Conservation (phyloP, 768 basidiomycete genomes). For the Dictyophora rubrovolvata region DNA sequence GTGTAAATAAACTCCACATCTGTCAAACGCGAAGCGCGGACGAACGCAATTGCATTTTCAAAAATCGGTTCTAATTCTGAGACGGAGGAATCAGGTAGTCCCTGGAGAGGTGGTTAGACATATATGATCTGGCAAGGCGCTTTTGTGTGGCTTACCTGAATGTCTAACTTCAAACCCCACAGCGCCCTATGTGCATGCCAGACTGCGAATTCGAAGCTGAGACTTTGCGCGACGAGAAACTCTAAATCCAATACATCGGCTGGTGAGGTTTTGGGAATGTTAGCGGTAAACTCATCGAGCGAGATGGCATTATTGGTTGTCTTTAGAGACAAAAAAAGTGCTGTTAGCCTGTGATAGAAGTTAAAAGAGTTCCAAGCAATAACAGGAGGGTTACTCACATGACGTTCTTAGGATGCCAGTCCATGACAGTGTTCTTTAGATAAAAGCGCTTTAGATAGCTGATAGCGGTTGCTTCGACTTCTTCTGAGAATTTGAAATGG, state of each 20-base stretch:
- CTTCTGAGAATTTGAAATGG: constrained; percentile 80
- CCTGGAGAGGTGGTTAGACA: constrained; percentile 30
- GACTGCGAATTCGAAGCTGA: constrained; percentile 88
- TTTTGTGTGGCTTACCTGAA: constrained; percentile 53
- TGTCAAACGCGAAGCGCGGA: constrained; percentile 76
- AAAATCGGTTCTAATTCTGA: constrained; percentile 48
- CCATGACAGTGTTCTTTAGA: constrained; percentile 96
- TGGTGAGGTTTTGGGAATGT: constrained; percentile 71
- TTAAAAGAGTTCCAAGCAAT: neutral
- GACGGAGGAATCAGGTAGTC: constrained; percentile 39
- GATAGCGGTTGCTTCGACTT: constrained; percentile 87
- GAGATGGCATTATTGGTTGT: constrained; percentile 93
- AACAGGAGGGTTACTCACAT: constrained; percentile 51
- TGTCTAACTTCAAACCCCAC: constrained; percentile 82
- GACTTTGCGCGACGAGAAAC: constrained; percentile 90
- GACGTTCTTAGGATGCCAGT: constrained; percentile 98
- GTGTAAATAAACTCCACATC: constrained; percentile 87
- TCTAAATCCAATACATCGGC: constrained; percentile 89
- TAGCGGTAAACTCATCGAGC: constrained; percentile 71
- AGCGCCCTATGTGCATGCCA: constrained; percentile 86
- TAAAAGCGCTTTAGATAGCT: constrained; percentile 95
- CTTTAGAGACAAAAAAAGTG: constrained; percentile 91
- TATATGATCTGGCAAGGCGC: neutral
- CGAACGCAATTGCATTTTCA: constrained; percentile 52
- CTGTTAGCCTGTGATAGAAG: constrained; percentile 62